Evolutionary conservation across 108 stramenopile species (phyloP).

Genomic region (Discostella stelligeroides): DNA sequence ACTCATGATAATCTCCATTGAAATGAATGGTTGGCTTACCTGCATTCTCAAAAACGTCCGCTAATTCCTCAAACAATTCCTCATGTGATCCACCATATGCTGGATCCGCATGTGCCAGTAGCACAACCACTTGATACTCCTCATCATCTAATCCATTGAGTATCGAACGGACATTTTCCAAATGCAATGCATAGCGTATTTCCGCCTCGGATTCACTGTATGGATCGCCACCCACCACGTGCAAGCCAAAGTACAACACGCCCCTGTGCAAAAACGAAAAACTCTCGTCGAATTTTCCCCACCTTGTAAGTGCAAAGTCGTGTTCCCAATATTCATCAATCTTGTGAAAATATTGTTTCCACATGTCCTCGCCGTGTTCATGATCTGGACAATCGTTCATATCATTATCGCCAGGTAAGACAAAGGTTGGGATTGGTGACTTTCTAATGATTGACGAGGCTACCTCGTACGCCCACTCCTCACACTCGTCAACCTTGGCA

Average conservation of each 20-base stretch:
- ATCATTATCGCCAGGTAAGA: conserved; percentile 79
- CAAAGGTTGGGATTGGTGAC: conserved; percentile 58
- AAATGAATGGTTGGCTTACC: conserved; percentile 64
- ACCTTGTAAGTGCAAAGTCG: conserved; percentile 37
- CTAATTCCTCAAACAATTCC: conserved; percentile 47
- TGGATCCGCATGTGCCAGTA: conserved; percentile 63
- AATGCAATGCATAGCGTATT: neutral
- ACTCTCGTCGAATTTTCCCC: conserved; percentile 53
- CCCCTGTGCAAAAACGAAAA: conserved; percentile 61
- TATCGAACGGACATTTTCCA: neutral
- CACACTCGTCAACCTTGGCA: conserved; percentile 50
- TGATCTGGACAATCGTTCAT: conserved; percentile 69
- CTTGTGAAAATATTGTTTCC: conserved; percentile 56
- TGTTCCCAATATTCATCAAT: conserved; percentile 51
- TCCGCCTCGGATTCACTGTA: conserved; percentile 48
- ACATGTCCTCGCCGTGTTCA: conserved; percentile 38
- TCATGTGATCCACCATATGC: conserved; percentile 14
- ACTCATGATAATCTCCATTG: conserved; percentile 57
- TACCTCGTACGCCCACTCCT: conserved; percentile 46
- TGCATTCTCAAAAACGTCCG: conserved; percentile 23
- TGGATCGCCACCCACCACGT: conserved; percentile 55
- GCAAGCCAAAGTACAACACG: conserved; percentile 70
- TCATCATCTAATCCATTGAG: conserved; percentile 15
- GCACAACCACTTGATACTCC: conserved; percentile 51
- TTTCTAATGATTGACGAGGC: conserved; percentile 33